Base-by-base conservation (phyloP, 208 protist genomes). In the Porcisia deanei region DNA sequence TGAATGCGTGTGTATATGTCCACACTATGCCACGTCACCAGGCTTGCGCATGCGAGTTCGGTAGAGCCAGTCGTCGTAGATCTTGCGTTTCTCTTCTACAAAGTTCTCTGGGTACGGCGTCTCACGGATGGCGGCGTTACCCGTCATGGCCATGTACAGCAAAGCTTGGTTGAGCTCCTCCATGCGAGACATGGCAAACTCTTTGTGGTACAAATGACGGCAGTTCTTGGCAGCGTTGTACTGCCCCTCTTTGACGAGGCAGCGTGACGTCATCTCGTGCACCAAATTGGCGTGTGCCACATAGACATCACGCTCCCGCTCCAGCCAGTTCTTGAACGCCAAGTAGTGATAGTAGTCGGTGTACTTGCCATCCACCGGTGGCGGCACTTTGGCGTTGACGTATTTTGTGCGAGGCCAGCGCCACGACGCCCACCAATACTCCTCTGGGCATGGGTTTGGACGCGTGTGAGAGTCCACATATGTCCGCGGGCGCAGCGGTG, bases 181-280 rank as follows among this genome's bases (percentile, higher is more conserved):
- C 88, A 91, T 90, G 41, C 91, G 85, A 0, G 89, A 90, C 91
- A 96, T 96, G 63, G 91, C 89, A 73, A 96, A 94, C 55, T 59
- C 74, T 75, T 96, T 96, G 82, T 96, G 79, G 74, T 85, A 91
- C 52, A 96, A 68, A 67, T 96, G 91, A 39, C 88, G 85, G 79
- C 91, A 96, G 80, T 96, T 96, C 81, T 96, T 96, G n/a, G 86
- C 84, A 18, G 89, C 91, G 85, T 96, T 96, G 88, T 95, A 95
- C 82, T 92, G 88, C 37, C 91, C 91, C 58, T 96, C 91, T 73
- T 94, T 93, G 58, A 90, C 79, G 20, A 92, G 54, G 81, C 91
- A 96, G 53, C 91, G 87, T 54, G 78, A 82, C 22, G 83, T 78
- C 89, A 94, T 94, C 64, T 96, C 91, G 53, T 92, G 86, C n/a